Percentiles rank a stretch among this genome's conserved stretches.
Evolutionary conservation across 768 basidiomycete genomes (phyloP).

Genomic region (Sarcomyxa edulis): DNA sequence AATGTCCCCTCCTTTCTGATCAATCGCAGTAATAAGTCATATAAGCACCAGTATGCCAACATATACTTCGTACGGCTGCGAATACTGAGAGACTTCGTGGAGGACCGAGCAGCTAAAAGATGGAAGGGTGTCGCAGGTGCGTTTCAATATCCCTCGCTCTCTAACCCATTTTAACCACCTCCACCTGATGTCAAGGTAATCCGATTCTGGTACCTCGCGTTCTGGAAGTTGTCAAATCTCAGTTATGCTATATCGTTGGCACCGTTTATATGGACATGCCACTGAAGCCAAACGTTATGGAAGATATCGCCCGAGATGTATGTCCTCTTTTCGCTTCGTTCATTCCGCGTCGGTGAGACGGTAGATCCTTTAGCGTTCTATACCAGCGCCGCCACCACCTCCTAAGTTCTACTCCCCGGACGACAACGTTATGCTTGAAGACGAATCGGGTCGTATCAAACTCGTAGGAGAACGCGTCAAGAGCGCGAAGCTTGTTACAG

Average conservation of each 20-base stretch:
- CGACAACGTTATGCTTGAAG: constrained; percentile 88
- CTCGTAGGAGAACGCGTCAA: constrained; percentile 74
- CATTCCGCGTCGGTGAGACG: constrained; percentile 1
- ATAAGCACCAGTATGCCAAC: constrained; percentile 53
- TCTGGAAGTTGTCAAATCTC: constrained; percentile 79
- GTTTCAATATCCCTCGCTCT: constrained; percentile 6
- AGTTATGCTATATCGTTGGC: constrained; percentile 87
- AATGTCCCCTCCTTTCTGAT: constrained; percentile 43
- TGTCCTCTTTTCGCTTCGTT: constrained; percentile 21
- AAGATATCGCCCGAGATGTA: constrained; percentile 91
- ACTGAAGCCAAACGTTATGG: constrained; percentile 95
- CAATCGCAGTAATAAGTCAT: constrained; percentile 36
- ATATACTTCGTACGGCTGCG: constrained; percentile 48
- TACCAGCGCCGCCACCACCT: constrained; percentile 76
- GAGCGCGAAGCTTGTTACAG: constrained; percentile 72
- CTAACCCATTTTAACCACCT: background rate
- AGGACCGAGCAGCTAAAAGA: constrained; percentile 30
- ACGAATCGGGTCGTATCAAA: constrained; percentile 89
- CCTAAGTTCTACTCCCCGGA: constrained; percentile 70
- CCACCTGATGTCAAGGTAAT: constrained; percentile 40
- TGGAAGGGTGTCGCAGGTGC: constrained; percentile 40
- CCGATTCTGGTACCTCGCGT: constrained; percentile 75
- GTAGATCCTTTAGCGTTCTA: constrained; percentile 60
- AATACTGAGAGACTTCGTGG: constrained; percentile 33
- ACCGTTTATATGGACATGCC: constrained; percentile 99